Percentiles rank a stretch among this genome's conserved stretches.
phyloP scores from a whole-genome alignment of 2,329 filamentous ascomycete genomes.

The Myriosclerotinia scirpicola region DNA sequence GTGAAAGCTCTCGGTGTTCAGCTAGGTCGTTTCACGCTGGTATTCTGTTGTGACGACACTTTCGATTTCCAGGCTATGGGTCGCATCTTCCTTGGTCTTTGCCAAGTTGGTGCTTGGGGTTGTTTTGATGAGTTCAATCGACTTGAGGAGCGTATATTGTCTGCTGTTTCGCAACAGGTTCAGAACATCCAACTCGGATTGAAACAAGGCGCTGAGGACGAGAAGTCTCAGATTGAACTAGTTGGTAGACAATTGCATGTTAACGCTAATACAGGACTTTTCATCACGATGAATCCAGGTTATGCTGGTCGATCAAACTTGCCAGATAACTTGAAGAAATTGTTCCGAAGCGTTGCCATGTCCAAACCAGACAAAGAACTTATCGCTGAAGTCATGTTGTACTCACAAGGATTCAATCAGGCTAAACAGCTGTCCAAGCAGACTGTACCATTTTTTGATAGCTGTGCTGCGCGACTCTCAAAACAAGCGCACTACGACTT shows the following conservation, averaged over 20 bases:
- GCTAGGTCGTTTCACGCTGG: constrained; percentile 93
- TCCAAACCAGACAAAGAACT: constrained; percentile 99
- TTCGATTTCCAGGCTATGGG: constrained; percentile 99
- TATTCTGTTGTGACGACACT: constrained; percentile 99
- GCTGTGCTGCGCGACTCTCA: constrained; percentile 75
- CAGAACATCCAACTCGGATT: constrained; percentile 98
- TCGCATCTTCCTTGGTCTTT: constrained; percentile 97
- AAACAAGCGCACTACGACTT: constrained; percentile 99
- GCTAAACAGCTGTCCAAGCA: constrained; percentile 92
- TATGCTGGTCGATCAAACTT: constrained; percentile 98
- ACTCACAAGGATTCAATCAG: constrained; percentile 97
- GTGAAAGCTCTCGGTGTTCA: constrained; percentile 97
- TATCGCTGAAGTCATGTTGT: constrained; percentile 99
- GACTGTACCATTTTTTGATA: constrained; percentile 97
- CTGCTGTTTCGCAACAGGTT: constrained; percentile 97
- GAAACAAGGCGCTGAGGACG: constrained; percentile 78
- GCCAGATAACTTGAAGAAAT: constrained; percentile 98
- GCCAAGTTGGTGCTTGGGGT: constrained; percentile 98
- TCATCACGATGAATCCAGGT: constrained; percentile 99
- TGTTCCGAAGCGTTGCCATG: constrained; percentile 99
- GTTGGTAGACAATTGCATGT: constrained; percentile 88
- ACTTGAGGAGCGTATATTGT: constrained; percentile 95
- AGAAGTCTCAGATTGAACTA: constrained; percentile 87
- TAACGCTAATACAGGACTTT: constrained; percentile 92
- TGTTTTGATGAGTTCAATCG: constrained; percentile 99